Conservation (phyloP, 305 asterid genomes). For the Fraxinus greggii region DNA sequence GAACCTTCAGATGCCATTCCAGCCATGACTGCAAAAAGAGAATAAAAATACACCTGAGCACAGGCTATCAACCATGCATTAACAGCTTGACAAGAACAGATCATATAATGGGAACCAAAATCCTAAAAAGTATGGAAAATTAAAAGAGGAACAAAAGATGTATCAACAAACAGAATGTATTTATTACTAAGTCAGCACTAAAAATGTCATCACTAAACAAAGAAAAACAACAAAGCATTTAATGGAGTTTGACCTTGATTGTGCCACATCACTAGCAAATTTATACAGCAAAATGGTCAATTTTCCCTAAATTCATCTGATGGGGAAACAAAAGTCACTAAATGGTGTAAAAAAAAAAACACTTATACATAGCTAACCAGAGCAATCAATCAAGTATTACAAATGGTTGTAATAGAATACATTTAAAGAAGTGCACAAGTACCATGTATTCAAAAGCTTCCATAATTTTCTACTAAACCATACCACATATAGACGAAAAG, state of each 20-base stretch:
- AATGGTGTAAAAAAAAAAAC: background rate
- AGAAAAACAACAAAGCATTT: background rate
- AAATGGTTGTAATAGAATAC: background rate
- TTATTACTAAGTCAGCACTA: background rate
- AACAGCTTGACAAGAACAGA: background rate
- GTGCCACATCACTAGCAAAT: background rate
- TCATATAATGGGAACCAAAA: background rate
- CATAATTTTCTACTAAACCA: background rate
- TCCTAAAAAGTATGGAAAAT: background rate
- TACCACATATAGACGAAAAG: background rate
- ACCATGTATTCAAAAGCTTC: background rate
- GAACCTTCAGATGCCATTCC: conserved; percentile 24
- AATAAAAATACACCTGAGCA: background rate
- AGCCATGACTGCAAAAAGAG: conserved; percentile 12
- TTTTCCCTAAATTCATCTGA: background rate
- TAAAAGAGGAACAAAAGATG: background rate
- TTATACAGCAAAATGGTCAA: background rate
- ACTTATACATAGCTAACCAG: background rate
- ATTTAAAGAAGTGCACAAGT: background rate
- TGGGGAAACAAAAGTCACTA: background rate
- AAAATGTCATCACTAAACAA: background rate
- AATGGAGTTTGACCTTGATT: background rate
- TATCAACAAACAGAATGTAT: background rate
- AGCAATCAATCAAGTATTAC: background rate
- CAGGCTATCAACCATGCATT: background rate